Base-by-base conservation (phyloP, 257 asterid genomes). In the Jaltomata sinuosa region DNA sequence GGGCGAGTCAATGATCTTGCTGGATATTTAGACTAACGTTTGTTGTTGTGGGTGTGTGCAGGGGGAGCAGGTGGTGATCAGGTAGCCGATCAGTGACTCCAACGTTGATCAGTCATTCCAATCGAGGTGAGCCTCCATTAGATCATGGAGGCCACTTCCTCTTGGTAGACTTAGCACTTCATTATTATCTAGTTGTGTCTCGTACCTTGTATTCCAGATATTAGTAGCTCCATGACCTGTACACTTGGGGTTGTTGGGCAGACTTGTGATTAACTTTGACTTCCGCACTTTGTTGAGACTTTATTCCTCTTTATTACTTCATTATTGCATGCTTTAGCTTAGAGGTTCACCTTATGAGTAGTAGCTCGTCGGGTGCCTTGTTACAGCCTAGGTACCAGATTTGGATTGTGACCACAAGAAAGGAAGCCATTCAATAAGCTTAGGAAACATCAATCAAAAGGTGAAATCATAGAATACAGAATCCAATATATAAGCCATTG, bases 401-500 rank as follows among this genome's bases (percentile, higher is more conserved):
- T 61, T 61, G 34, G 68, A 25, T 25, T 1, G 68, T 25, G 68
- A 61, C 9, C 2, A 47, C 15, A 47, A 11, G 52, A 47, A 47
- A 47, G 15, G 52, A 11, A 47, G 14, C 98, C 99, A 94, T 88
- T 96, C 99, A 25, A 96, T 91, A 62, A 96, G 87, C 81, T 91
- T 93, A 2, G 97, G 93, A 85, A 96, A 96, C 27, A 98, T 94
- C 16, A 93, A 96, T 94, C 97, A 50, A 93, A 93, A 50, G 95
- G 94, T 31, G 98, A 93, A 83, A 94, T 92, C 98, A 94, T 90
- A 57, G 97, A 94, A 93, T 93, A 94, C 78, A 96, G 92, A 85
- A 94, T 87, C 98, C 99, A 96, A 78, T 96, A 94, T 86, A 97
- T 94, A 61, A 96, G 98, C 99, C 98, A 96, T 85, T 96, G 99